Evolutionary conservation across 305 asterid genomes (phyloP).

Genomic region (Solanum hybrid): DNA sequence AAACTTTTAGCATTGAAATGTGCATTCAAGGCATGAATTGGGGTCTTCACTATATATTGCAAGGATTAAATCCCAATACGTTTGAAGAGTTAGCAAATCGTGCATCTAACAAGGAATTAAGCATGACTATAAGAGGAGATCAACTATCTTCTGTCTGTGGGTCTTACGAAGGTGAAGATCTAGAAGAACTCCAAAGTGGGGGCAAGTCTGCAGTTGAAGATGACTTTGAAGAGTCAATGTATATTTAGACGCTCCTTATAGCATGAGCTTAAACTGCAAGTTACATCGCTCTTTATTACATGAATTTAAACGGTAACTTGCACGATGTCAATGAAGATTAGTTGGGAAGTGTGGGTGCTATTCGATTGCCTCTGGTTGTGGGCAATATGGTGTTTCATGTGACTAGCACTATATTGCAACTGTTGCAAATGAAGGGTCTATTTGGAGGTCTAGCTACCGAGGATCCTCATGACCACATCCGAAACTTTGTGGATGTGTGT

Average conservation of each 20-base stretch:
- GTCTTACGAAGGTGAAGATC: not conserved
- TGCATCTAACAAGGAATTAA: not conserved
- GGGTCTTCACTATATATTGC: not conserved
- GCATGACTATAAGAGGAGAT: not conserved
- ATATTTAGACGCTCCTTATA: not conserved
- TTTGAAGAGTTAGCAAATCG: not conserved
- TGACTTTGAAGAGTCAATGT: not conserved
- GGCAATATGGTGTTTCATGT: not conserved
- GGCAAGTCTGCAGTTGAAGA: not conserved
- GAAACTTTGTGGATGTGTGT: no score
- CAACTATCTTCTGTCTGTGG: no score
- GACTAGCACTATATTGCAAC: not conserved
- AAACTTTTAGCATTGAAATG: not conserved
- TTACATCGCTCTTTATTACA: not conserved
- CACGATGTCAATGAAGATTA: no score
- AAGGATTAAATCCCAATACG: not conserved
- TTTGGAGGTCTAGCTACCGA: not conserved
- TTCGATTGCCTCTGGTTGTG: no score
- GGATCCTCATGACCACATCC: not conserved
- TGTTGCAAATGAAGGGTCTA: not conserved
- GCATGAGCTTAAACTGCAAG: not conserved
- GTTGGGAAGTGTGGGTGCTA: no score
- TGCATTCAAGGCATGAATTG: not conserved
- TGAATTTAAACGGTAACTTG: not conserved
- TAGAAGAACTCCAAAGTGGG: not conserved